Base-by-base conservation (phyloP, 306 rosid species). In the Chamaecrista fasciculata region DNA sequence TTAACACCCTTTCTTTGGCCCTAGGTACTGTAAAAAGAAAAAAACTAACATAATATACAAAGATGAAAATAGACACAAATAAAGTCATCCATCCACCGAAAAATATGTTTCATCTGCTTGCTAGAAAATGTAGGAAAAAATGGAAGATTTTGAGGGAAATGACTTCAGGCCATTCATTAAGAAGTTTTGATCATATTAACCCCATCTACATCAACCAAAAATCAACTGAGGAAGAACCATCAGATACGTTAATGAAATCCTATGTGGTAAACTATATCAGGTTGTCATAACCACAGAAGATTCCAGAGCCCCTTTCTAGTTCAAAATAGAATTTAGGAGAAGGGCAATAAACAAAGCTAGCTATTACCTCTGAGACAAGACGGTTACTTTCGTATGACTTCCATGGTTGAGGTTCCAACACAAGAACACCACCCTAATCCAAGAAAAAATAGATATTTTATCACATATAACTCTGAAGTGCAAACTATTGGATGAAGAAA, bases 351-450 rank as follows among this genome's bases (percentile, higher is more conserved):
- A 23, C 63, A 14, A 5, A 24, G 67, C 62, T 48, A 69, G 57
- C 23, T 28, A 39, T 72, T 66, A 81, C 85, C 85, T 81, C 85
- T 0, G 85, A 73, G 37, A 65, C 85, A 64, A 8, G 3, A 26
- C 77, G 82, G 21, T 81, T 81, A 60, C 79, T 81, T 77, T 69
- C 82, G 64, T 81, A 81, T 26, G 99, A 94, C 79, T 85, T 94
- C 99, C 99, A 94, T 70, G 97, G 97, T 76, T 94, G 99, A 74
- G 99, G 97, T 90, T 94, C 99, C 83, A 94, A 68, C 56, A 94
- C 86, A 84, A 94, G 20, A 71, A 89, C 69, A 71, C 97, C 99
- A 83, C 97, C 99, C 97, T 94, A 81, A 57, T 81, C 48, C 3
- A 75, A 68, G 69, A 71, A 73, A 62, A 23, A 62, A 19, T 24